These are phyloP conservation scores for Arabidopsis hybrid DNA, from an alignment of 441 rosid species.

Conservation along the genomic window DNA sequence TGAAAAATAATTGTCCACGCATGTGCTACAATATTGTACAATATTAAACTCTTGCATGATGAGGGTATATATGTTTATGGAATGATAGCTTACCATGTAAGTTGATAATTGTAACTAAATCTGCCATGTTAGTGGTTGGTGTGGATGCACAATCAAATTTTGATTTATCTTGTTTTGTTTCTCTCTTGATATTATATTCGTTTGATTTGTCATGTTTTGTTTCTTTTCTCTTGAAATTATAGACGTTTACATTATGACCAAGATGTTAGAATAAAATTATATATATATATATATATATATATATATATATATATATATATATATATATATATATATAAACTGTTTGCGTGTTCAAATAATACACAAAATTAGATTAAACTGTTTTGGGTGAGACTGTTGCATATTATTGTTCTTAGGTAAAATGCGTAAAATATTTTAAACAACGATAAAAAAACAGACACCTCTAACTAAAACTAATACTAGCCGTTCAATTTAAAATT, in stretches of 20 bases:
- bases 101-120: constrained; percentile 39
- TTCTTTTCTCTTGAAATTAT: neutral
- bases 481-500: too few species aligned
- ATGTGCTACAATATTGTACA: constrained; percentile 38
- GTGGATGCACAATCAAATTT: constrained; percentile 51
- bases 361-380: neutral
- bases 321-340: neutral
- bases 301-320: neutral
- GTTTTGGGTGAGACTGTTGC: neutral
- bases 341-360: neutral
- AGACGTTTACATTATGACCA: neutral
- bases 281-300: neutral
- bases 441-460: too few species aligned
- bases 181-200: constrained; percentile 17
- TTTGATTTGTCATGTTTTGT: constrained; percentile 16
- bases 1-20: constrained; percentile 33
- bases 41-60: constrained; percentile 32
- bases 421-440: too few species aligned
- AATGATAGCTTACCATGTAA: constrained; percentile 30
- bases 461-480: too few species aligned
- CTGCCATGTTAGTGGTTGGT: constrained; percentile 45
- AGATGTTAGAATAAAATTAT: neutral
- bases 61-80: constrained; percentile 36
- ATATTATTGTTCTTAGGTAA: too few species aligned
- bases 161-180: constrained; percentile 40